Percentiles rank a stretch among this genome's conserved stretches.
Conservation (phyloP, 345 rosid species). For the Gossypium arboreum region DNA sequence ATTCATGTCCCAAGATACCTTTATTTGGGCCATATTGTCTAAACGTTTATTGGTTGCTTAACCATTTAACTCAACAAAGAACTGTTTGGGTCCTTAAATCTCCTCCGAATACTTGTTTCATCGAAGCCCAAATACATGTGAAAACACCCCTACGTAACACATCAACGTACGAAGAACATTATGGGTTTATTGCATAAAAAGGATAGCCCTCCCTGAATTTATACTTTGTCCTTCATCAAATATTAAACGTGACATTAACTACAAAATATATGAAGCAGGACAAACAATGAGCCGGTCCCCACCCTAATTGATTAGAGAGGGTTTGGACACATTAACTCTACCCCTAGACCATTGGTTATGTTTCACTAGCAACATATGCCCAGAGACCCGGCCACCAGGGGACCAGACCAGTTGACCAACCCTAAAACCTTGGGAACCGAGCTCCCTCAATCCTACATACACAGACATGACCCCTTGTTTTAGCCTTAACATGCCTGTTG, state of each 20-base stretch:
- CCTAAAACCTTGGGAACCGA: background rate
- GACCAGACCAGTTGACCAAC: background rate
- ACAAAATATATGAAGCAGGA: background rate
- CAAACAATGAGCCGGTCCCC: slow-evolving; percentile 14
- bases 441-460: background rate
- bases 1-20: too few relatives aligned
- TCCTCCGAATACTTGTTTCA: background rate
- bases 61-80: background rate
- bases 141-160: background rate
- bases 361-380: background rate
- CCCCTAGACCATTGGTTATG: background rate
- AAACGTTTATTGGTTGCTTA: background rate
- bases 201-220: background rate
- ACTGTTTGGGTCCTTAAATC: background rate
- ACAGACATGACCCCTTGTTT: background rate
- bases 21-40: background rate
- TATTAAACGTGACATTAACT: background rate
- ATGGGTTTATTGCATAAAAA: background rate
- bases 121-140: background rate
- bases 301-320: background rate
- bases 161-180: background rate
- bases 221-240: background rate
- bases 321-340: background rate
- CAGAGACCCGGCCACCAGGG: background rate
- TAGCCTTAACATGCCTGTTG: too few relatives aligned